Evolutionary conservation across 164 flowering plant species (phyloP), one percentile per base, ranked within the genome.

Genomic region (Aristolochia fimbriata): DNA sequence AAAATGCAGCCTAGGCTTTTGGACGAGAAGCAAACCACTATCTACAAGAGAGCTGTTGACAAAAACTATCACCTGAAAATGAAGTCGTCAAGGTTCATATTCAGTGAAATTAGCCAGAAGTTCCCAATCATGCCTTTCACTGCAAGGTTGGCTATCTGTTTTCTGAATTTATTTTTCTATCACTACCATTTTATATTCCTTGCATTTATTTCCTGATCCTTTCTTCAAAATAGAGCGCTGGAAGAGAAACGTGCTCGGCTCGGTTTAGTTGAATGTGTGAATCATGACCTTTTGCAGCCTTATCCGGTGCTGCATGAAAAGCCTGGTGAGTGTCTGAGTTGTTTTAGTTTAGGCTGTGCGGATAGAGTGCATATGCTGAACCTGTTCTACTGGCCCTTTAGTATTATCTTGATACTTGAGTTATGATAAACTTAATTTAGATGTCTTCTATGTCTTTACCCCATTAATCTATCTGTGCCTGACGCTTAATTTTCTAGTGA

Each of bases 251-350:
- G 96, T n/a, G 98, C 96, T 49, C 76, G 91, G 7, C 74, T 92
- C 25, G 98, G 98, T 33, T 61, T 92, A 5, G 87, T 92, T 62
- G 98, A 92, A 74, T 92, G 98, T 74, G 87, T 90, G 49, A 87
- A 83, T 62, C 98, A 90, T 73, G 97, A 89, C 2, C 96, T 89
- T 31, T 70, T 93, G 80, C 94, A 90, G 72, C 97, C 98, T 46
- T 93, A 89, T 65, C 98, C 98, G 61, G 96, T 89, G 57, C 89
- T 92, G 50, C 93, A 89, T 63, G 98, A 92, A 66, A 92, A 87
- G 70, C 84, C 96, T 58, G 96, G 98, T 88, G 72, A 70, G 68
- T n/a, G 5, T 15, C 46, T 20, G 47, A 12, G 15, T 37, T 4
- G 6, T 23, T 23, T 54, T 23, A 21, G 24, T 52, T 45, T 17